Evolutionary conservation across 2,329 filamentous ascomycete species (phyloP).

Genomic region (Phaeosphaeriaceae sp.): DNA sequence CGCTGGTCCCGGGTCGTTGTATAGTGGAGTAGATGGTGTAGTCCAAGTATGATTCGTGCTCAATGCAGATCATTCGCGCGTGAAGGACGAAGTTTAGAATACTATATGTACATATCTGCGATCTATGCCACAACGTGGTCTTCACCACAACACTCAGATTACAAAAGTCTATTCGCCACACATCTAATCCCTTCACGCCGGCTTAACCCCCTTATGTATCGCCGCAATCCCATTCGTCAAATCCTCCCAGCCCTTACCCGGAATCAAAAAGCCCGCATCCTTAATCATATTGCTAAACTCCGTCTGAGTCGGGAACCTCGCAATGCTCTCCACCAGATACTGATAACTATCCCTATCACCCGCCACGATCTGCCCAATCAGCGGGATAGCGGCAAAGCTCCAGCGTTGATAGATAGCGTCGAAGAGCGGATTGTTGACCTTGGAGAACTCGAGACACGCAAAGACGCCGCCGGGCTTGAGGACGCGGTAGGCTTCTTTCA

Average conservation of each 20-base stretch:
- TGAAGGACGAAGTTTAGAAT: background rate
- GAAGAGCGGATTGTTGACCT: conserved; percentile 78
- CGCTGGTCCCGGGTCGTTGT: no score
- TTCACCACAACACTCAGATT: no score
- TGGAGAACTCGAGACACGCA: conserved; percentile 94
- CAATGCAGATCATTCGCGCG: no score
- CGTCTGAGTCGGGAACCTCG: conserved; percentile 85
- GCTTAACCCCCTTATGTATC: conserved; percentile 97
- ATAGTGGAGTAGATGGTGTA: no score
- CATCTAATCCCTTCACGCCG: conserved; percentile 42
- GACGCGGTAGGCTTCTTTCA: conserved; percentile 84
- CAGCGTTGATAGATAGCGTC: conserved; percentile 91
- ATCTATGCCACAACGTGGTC: background rate
- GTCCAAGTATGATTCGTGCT: no score
- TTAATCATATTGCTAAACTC: conserved; percentile 85
- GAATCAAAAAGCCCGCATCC: conserved; percentile 84
- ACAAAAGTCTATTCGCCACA: no score
- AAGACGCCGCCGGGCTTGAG: conserved; percentile 95
- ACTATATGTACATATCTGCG: background rate
- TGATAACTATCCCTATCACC: conserved; percentile 96
- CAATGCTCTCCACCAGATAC: conserved; percentile 98
- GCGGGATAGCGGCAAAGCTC: conserved; percentile 91
- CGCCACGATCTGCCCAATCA: conserved; percentile 94
- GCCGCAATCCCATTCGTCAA: conserved; percentile 91
- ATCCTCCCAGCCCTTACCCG: conserved; percentile 78